Base-by-base conservation (phyloP, 108 stramenopile species). In the Chaetoceros tenuissimus region DNA sequence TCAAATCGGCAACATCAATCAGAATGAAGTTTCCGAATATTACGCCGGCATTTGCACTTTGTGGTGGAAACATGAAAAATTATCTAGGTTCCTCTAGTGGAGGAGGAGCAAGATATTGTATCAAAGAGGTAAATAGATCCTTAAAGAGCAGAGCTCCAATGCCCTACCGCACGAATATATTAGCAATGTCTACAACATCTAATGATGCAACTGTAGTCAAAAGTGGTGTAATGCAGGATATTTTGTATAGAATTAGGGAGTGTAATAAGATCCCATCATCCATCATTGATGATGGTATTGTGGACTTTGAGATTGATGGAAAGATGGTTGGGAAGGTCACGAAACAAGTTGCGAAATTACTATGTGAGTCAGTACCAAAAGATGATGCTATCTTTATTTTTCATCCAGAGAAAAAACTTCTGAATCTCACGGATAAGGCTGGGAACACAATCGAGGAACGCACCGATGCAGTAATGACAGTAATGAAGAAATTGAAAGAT, bases 221-320 rank as follows among this genome's bases (percentile, higher is more conserved):
- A n/a, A n/a, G n/a, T n/a, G n/a, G n/a, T n/a, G n/a, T n/a, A n/a
- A n/a, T 92, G 65, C 66, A 86, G 48, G 78, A 88, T 53, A 82
- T 82, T 70, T 66, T 92, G 2, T 80, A 84, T 55, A 78, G 90
- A 23, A 68, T 92, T 28, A 60, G 77, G 21, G 60, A 67, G 44
- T 60, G 78, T 47, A 92, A 92, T 46, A 3, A 70, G 5, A 55
- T 85, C 47, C 81, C 84, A 23, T 44, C 75, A 22, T n/a, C n/a
- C n/a, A 61, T 81, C 40, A 55, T 89, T 24, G 54, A 63, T 24
- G 26, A 58, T 1, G 66, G 55, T 27, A 28, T 80, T 24, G 27
- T 88, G 3, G 68, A 80, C 19, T 88, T 92, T 55, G 13, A 24
- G 19, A 69, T 92, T 7, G 75, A 92, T 57, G 82, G 79, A 3